phyloP scores from a whole-genome alignment of 1,284 basidiomycete species.

The Stygiomarasmius scandens region DNA sequence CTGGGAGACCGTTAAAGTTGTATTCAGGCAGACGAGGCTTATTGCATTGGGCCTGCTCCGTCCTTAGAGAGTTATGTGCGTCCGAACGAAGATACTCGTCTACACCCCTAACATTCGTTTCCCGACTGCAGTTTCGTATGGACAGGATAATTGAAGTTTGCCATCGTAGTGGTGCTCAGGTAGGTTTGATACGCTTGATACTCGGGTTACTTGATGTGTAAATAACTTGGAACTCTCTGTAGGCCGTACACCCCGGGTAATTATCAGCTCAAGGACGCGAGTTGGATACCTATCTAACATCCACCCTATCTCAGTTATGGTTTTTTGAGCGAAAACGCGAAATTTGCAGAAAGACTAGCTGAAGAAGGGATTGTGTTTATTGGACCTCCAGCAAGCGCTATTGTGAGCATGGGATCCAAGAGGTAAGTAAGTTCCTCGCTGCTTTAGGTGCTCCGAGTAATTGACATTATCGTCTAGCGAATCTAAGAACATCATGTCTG shows the following conservation, averaged over 20 bases:
- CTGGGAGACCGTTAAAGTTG: constrained; percentile 3
- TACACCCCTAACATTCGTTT: constrained; percentile 9
- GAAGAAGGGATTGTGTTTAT: constrained; percentile 94
- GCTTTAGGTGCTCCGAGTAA: constrained; percentile 10
- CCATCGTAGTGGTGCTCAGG: constrained; percentile 80
- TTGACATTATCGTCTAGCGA: constrained; percentile 51
- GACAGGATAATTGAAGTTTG: constrained; percentile 90
- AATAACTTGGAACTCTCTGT: constrained; percentile 46
- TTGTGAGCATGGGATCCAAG: constrained; percentile 92
- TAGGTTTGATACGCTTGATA: constrained; percentile 32
- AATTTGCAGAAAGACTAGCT: constrained; percentile 85
- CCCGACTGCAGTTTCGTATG: constrained; percentile 69
- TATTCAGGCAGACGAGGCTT: constrained; percentile 89
- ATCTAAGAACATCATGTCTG: constrained; percentile 89
- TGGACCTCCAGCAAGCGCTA: constrained; percentile 92
- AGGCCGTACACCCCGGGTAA: constrained; percentile 23
- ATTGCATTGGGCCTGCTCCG: constrained; percentile 89
- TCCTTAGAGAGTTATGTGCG: constrained; percentile 88
- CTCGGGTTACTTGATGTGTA: constrained; percentile 52
- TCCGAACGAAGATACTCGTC: constrained; percentile 15
- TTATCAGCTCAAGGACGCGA: neutral
- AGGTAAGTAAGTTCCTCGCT: constrained; percentile 49
- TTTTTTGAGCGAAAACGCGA: constrained; percentile 91
- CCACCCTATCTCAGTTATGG: constrained; percentile 69
- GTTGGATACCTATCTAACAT: neutral